Base-by-base conservation (phyloP, 2,329 filamentous ascomycete genomes). In the Phyllosticta citribraziliensis region DNA sequence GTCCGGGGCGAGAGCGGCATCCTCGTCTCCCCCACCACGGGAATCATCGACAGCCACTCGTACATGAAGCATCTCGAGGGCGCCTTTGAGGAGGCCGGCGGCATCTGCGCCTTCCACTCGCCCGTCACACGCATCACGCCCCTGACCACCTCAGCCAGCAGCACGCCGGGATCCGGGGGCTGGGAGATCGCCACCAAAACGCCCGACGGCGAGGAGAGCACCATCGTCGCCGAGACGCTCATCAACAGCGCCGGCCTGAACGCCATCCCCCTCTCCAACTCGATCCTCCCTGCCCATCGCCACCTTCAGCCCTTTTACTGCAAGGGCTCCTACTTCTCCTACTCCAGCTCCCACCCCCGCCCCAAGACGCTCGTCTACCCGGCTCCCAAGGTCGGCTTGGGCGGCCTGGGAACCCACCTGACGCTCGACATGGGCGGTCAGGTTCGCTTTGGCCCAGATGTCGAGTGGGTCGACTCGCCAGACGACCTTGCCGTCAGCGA, bases 251-350 rank as follows among this genome's bases (percentile, higher is more conserved):
- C 93, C 0, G 94, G 94, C 0, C 83, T 97, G 17, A 85, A 83
- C 64, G 89, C 92, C 20, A 87, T 87, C 57, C 77, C 77, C 22
- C 78, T 97, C 53, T 87, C 88, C 69, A 99, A 97, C 76, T 87
- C 92, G 82, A 83, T 97, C 47, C 80, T 90, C 0, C 85, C 87
- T 0, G 33, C 67, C 0, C 73, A 76, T 0, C 75, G 81, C 5
- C 84, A 84, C 57, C 77, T 78, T 50, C 82, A 74, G 24, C 82
- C 91, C 5, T 89, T 84, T 78, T 97, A 88, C 75, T 93, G 93
- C 63, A 99, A 99, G 77, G 94, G 94, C 0, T 93, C 90, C 63
- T 99, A 99, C 78, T 97, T 95, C 76, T 88, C 87, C 30, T 97
- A 97, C 76, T 75, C 81, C 0, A 78, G 84, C 1, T 83, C 86